A percentile compares a stretch with the other conserved stretches of the same genome.
These are phyloP conservation scores for Rutstroemia sp. DNA, from an alignment of 2,329 filamentous ascomycete genomes.

Conservation along the genomic window DNA sequence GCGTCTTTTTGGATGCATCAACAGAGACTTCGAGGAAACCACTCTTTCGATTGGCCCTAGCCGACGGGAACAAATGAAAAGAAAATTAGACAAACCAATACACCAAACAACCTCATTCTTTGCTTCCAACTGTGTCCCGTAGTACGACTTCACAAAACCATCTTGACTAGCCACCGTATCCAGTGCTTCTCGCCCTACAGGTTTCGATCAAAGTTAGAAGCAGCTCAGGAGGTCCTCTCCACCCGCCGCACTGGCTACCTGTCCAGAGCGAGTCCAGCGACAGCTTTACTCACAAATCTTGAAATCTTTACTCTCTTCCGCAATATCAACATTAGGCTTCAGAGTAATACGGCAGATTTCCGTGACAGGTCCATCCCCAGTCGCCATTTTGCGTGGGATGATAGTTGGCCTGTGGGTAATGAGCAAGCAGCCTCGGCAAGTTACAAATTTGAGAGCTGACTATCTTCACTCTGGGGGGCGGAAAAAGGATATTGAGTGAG, in stretches of 20 bases:
- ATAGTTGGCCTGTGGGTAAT: too few species aligned
- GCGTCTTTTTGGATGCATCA: too few species aligned
- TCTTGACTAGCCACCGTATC: neutral
- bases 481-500: too few species aligned
- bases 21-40: too few species aligned
- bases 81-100: neutral
- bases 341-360: slow-evolving; percentile 35
- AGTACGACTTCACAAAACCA: neutral
- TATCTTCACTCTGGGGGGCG: too few species aligned
- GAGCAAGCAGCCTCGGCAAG: too few species aligned
- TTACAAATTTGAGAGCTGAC: too few species aligned
- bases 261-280: neutral
- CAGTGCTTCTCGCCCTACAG: neutral
- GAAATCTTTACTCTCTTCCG: neutral
- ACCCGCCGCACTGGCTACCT: neutral
- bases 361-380: slow-evolving; percentile 17
- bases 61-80: neutral
- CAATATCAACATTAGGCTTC: slow-evolving; percentile 28
- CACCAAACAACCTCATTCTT: neutral
- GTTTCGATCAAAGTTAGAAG: slow-evolving; percentile 14
- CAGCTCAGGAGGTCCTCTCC: neutral
- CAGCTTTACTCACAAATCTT: neutral
- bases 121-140: neutral
- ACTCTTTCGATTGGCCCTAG: too few species aligned
- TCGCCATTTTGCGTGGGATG: neutral